Evolutionary conservation across 2,329 filamentous ascomycete species (phyloP), one percentile per base, ranked within the genome.

Genomic region (Cytospora leucostoma): DNA sequence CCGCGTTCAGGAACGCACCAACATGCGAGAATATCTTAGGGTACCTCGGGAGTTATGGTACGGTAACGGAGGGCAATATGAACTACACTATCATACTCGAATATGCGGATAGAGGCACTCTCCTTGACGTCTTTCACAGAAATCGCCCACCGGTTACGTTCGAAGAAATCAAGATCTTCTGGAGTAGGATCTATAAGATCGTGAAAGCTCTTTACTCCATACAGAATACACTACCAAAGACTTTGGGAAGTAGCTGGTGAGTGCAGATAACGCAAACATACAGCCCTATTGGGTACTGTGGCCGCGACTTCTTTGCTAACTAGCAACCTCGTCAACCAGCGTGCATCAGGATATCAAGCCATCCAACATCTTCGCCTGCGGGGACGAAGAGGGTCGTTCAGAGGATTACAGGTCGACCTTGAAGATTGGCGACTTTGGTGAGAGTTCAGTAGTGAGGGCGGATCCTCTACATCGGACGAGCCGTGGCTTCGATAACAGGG

Each of bases 311-410:
- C 21, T 1, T 38, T 15, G 32, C 40, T 59, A 21, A 59, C 11
- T 1, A 32, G 13, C 37, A 13, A 12, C 1, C 50, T 13, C 8
- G 1, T 13, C 10, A 7, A 32, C 13, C 8, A 58, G 56, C 19
- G 56, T 59, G 17, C 49, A 59, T 50, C 57, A 59, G 21, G 57
- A 59, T 2, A 0, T 59, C 7, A 59, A 59, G n/a, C 57, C 57
- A 2, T 59, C 57, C 2, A 59, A 59, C n/a, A 59, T 59, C 0
- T 44, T 59, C 15, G 27, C 52, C 21, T 50, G 40, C 7, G 38
- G 7, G 0, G 12, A 17, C 6, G 21, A 12, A 10, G 1, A 40
- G 5, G 11, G 0, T 17, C 19, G 13, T 21, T 0, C 21, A 0
- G 12, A 27, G 1, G 3, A 38, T 0, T 27, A 15, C 11, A 37